Base-by-base conservation (phyloP, 768 basidiomycete genomes). In the Trametes cingulata region DNA sequence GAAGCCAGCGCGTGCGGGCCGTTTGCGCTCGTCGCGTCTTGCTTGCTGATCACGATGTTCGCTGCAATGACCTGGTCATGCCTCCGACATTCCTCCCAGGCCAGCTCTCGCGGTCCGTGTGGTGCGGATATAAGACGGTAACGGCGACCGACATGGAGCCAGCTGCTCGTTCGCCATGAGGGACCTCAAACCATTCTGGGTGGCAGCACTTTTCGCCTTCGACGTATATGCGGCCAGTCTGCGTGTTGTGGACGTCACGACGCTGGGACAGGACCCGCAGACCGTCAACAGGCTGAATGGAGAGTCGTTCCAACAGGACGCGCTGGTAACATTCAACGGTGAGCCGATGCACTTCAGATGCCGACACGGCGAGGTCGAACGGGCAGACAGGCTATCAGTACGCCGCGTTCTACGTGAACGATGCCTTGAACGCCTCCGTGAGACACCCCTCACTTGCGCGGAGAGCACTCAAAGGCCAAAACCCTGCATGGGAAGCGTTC, bases 221-320 rank as follows among this genome's bases (percentile, higher is more conserved):
- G 41, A 24, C 2, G 58, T 52, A 4, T 36, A 49, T 15, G 51
- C 56, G n/a, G 59, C 59, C 13, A 58, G 51, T 17, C 20, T 71
- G 9, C 64, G 51, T 7, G 61, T 70, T 1, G 43, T 61, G 29
- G 58, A 59, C 3, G 56, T 57, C 12, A 70, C 70, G 8, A 65
- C 67, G 1, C 65, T 75, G 8, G 72, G 73, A 9, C 61, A 60
- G 8, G 74, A 75, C 61, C 74, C 76, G 5, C 68, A 67, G 53
- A 75, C 74, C 1, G 69, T 71, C 3, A 74, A 77, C 53, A 56
- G 72, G 22, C 66, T 76, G 27, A 75, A 75, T 39, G 75, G 74
- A 2, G 75, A 76, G 60, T 73, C 74, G 13, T 76, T 74, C 52
- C 74, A 76, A 56, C 74, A 75, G 56, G 73, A 77, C 52, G 65